Conservation (phyloP, 805 yeast genomes). For the Ogataea trehaloabstinens region DNA sequence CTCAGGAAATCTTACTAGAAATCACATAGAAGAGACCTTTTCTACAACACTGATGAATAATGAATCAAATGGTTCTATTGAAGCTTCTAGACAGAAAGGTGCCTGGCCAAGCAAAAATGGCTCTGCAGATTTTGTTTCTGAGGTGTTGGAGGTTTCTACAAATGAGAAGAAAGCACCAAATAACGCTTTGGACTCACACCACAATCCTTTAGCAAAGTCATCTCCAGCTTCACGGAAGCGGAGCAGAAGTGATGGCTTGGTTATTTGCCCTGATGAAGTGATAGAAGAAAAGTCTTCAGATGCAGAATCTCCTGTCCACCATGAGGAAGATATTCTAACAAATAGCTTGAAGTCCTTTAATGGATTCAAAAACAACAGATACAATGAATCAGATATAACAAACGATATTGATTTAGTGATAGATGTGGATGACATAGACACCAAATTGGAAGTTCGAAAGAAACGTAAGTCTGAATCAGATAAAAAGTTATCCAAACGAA, state of each 20-base stretch:
- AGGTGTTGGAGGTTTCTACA: no score
- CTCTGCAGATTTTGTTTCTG: no score
- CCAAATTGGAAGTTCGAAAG: conserved; percentile 3
- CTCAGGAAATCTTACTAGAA: no score
- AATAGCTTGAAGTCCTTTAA: conserved; percentile 1
- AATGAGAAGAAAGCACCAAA: no score
- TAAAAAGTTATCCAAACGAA: background rate
- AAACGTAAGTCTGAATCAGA: background rate
- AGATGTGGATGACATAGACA: background rate
- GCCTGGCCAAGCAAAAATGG: no score
- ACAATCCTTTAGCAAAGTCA: no score
- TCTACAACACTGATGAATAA: no score
- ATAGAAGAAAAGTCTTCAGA: conserved; percentile 3
- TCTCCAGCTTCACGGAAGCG: background rate
- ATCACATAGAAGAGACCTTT: no score
- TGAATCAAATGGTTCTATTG: no score
- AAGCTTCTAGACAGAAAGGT: no score
- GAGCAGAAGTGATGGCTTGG: conserved; percentile 2
- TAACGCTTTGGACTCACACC: no score
- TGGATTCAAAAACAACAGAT: background rate
- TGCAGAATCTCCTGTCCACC: conserved; percentile 1
- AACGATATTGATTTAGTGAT: conserved; percentile 7
- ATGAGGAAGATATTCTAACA: conserved; percentile 1
- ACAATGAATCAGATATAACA: background rate
- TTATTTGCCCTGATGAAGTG: conserved; percentile 8